Evolutionary conservation across 257 asterid species (phyloP).

Genomic region (Nicotiana obtusifolia): DNA sequence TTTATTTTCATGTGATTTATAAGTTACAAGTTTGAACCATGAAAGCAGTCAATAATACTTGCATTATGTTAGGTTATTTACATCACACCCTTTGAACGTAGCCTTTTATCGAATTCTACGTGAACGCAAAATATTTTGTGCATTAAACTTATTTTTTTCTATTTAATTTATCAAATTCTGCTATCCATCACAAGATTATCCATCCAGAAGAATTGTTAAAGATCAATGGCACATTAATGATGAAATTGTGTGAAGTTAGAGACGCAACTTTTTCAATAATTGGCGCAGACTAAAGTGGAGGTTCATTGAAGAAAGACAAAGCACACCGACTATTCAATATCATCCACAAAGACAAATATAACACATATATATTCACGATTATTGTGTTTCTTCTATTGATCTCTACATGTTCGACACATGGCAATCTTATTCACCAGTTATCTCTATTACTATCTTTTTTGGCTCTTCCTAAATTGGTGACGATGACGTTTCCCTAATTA

Average conservation of each 20-base stretch:
- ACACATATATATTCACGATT: background rate
- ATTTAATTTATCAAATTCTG: background rate
- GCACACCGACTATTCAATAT: constrained; percentile 2
- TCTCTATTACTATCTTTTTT: background rate
- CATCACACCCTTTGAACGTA: no score
- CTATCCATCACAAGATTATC: background rate
- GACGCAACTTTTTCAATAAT: background rate
- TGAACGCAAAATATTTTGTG: rapidly evolving
- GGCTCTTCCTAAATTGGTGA: background rate
- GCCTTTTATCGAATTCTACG: no score
- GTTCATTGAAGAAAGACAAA: background rate
- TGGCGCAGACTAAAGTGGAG: background rate
- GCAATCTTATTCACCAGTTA: background rate
- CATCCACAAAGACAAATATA: background rate
- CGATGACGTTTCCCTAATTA: background rate
- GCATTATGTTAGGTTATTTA: no score
- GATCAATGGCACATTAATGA: background rate
- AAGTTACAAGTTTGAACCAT: no score
- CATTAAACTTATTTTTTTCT: rapidly evolving
- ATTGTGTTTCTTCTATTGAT: background rate
- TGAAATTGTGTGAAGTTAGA: background rate
- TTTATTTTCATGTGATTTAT: no score
- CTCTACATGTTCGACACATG: background rate
- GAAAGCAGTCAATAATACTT: no score
- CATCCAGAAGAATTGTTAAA: background rate